Percentiles rank a stretch among this genome's conserved stretches.
Evolutionary conservation across 2,329 filamentous ascomycete genomes (phyloP).

Genomic region (Nannizziopsis barbatae): DNA sequence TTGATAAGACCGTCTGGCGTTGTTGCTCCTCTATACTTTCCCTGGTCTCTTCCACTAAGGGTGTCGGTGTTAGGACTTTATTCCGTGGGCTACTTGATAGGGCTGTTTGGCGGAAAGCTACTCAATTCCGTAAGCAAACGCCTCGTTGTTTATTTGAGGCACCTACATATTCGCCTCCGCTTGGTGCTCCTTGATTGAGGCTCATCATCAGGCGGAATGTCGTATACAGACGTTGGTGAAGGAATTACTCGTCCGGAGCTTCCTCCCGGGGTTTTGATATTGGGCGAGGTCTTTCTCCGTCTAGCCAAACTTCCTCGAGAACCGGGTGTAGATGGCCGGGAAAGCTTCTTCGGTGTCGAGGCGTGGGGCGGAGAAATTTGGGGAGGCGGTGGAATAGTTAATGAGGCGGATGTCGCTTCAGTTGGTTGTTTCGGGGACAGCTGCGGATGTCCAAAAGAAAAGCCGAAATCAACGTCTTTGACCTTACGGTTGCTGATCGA

Average conservation of each 20-base stretch:
- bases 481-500: slow-evolving; percentile 35
- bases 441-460: slow-evolving; percentile 34
- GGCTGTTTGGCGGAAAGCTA: too few species aligned
- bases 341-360: slow-evolving; percentile 13
- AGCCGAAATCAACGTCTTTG: slow-evolving; percentile 41
- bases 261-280: slow-evolving; percentile 23
- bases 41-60: not conserved
- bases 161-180: slow-evolving; percentile 16
- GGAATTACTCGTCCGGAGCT: slow-evolving; percentile 23
- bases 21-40: not conserved
- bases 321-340: slow-evolving; percentile 15
- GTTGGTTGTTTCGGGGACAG: slow-evolving; percentile 18
- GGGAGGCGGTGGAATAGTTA: slow-evolving; percentile 1
- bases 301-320: slow-evolving; percentile 17
- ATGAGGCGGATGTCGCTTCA: slow-evolving; percentile 16
- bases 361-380: slow-evolving; percentile 4
- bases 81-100: not conserved
- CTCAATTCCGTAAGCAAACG: not conserved
- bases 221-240: slow-evolving; percentile 23
- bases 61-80: not conserved
- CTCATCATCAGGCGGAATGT: slow-evolving; percentile 27
- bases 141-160: not conserved
- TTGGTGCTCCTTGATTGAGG: slow-evolving; percentile 18
- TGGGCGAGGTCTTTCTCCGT: slow-evolving; percentile 14
- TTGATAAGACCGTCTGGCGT: not conserved